Conservation (phyloP, 2,329 filamentous ascomycete genomes). For the Alternaria postmessia region DNA sequence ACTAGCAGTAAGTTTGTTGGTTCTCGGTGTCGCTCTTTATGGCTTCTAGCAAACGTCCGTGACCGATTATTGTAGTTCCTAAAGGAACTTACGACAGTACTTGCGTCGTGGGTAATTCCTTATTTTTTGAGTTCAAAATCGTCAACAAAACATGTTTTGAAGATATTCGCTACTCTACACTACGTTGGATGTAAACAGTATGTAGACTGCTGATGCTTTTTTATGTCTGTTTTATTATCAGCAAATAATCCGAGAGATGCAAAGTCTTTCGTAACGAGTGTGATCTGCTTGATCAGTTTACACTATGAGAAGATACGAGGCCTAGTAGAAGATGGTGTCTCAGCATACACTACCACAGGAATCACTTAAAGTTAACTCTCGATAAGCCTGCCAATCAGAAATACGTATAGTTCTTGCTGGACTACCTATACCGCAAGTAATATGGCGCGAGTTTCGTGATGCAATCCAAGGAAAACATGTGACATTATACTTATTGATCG, state of each 20-base stretch:
- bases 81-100: neutral
- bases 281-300: neutral
- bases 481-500: neutral
- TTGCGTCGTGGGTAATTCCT: neutral
- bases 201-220: neutral
- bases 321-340: neutral
- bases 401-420: neutral
- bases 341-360: neutral
- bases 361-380: neutral
- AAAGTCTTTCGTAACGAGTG: neutral
- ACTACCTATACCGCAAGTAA: neutral
- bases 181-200: neutral
- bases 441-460: neutral
- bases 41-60: neutral
- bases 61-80: neutral
- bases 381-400: neutral
- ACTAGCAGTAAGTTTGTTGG: neutral
- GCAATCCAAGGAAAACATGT: neutral
- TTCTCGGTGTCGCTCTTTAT: neutral
- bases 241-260: neutral
- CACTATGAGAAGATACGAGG: neutral
- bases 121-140: neutral
- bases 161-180: too few species aligned
- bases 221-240: too few species aligned
- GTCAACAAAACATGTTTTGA: neutral